phyloP scores from a whole-genome alignment of 495 filamentous ascomycete species.

The Hyaloscypha hepaticicola region DNA sequence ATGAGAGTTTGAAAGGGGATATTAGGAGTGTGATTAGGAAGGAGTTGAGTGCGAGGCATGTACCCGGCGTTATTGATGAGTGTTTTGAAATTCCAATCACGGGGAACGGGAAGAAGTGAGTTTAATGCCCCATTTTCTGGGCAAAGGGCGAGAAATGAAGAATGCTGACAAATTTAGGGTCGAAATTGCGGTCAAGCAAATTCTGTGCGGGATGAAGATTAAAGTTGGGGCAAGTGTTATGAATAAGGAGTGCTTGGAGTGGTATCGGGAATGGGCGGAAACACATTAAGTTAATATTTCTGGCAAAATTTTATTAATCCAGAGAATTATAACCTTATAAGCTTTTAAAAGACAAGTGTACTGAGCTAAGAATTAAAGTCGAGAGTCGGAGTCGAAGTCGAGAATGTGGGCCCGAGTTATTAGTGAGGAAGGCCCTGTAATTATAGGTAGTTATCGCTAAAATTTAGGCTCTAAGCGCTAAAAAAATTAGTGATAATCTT shows the following conservation, averaged over 20 bases:
- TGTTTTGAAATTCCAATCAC: slow-evolving; percentile 78
- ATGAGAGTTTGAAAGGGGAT: slow-evolving; percentile 49
- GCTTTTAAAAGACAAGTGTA: too few species aligned
- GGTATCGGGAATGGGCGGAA: slow-evolving; percentile 30
- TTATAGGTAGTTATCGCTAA: too few species aligned
- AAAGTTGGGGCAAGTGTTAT: slow-evolving; percentile 57
- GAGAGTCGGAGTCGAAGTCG: too few species aligned
- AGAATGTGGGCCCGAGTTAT: too few species aligned
- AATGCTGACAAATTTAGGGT: slow-evolving; percentile 59
- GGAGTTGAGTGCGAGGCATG: slow-evolving; percentile 68
- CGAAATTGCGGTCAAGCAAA: slow-evolving; percentile 81
- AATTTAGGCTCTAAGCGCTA: too few species aligned
- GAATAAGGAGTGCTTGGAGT: slow-evolving; percentile 30
- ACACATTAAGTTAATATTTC: slow-evolving; percentile 16
- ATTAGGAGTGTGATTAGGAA: slow-evolving; percentile 59
- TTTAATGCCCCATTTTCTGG: neutral
- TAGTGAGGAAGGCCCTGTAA: too few species aligned
- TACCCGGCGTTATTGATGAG: slow-evolving; percentile 74
- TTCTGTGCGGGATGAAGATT: slow-evolving; percentile 70
- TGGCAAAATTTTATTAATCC: too few species aligned
- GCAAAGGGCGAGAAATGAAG: slow-evolving; percentile 55
- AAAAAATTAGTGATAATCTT: too few species aligned
- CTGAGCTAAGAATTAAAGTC: too few species aligned
- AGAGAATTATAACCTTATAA: too few species aligned
- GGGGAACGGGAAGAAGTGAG: slow-evolving; percentile 36